Base-by-base conservation (phyloP, 2,329 filamentous ascomycete species). In the Orbilia blumenaviensis region DNA sequence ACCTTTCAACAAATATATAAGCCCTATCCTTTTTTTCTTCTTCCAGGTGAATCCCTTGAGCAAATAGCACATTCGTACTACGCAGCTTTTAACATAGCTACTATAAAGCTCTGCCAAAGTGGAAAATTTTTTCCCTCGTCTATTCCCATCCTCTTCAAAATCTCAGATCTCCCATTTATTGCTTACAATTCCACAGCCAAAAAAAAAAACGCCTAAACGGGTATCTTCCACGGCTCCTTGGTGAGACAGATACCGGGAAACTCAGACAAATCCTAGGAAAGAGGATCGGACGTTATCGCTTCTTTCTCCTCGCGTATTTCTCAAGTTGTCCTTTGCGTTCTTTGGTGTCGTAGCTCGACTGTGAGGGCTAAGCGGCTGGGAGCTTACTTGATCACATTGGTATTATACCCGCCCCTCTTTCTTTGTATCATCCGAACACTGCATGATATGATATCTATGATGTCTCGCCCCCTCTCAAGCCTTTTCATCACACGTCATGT, bases 81-180 rank as follows among this genome's bases (percentile, higher is more conserved):
- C 71, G 50, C 66, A 69, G 64, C 64, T 69, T 52, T 60, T 27
- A 34, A 62, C 42, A 16, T 58, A 76, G 72, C 48, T 76, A 52
- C 62, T 75, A 76, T 76, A 76, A 76, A 76, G 64, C 72, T 76
- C 58, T 69, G 72, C 48, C 64, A 69, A 76, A 76, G 64, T 41
- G 64, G 72, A 76, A 76, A 68, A 69, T 29, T 60, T 67, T 75
- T 69, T 68, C 44, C 64, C 60, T 69, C 72, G 60, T 69, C 64
- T 69, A 52, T 41, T 71, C 42, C 54, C 46, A 62, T 75, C 56
- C 72, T 76, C 52, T 58, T 34, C 34, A 23, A 38, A 56, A 69
- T 62, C 42, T 76, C 36, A 18, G 54, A 52, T 56, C 41, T 44
- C 29, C 21, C 23, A 48, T 75, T 69, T 60, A 69, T 66, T 76